A percentile compares a stretch with the other conserved stretches of the same genome.
These are phyloP conservation scores for Xanthoparmelia taractica DNA, from an alignment of 495 filamentous ascomycete genomes.

Conservation along the genomic window DNA sequence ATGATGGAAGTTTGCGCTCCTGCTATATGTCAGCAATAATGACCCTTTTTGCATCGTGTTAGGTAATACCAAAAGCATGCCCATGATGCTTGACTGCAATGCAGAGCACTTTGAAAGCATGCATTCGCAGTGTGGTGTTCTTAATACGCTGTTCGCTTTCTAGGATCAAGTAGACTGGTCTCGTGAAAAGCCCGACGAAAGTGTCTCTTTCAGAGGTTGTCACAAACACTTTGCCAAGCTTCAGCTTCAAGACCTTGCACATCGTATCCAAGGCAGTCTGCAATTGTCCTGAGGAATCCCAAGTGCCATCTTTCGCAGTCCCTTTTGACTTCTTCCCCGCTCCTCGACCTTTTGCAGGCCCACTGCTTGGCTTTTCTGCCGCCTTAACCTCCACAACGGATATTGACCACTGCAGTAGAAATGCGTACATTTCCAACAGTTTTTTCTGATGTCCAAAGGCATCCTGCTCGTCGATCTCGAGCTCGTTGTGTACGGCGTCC, in stretches of 20 bases:
- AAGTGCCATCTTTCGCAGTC: constrained; percentile 60
- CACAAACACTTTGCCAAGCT: constrained; percentile 82
- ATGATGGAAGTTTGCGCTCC: constrained; percentile 96
- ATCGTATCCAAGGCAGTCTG: constrained; percentile 84
- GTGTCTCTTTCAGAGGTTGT: constrained; percentile 96
- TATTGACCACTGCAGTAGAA: constrained; percentile 89
- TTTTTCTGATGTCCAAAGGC: constrained; percentile 76
- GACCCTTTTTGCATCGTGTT: background rate
- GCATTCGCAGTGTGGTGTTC: constrained; percentile 85
- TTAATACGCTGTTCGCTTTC: constrained; percentile 94
- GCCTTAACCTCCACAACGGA: constrained; percentile 89
- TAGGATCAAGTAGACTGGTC: constrained; percentile 87
- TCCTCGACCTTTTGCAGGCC: constrained; percentile 57
- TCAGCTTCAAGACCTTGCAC: constrained; percentile 92
- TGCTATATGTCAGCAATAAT: constrained; percentile 33
- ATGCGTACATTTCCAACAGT: constrained; percentile 88
- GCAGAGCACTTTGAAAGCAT: constrained; percentile 92
- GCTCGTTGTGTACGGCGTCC: constrained; percentile 74
- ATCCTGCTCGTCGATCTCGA: constrained; percentile 88
- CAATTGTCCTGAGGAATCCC: constrained; percentile 84
- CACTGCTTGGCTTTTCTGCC: constrained; percentile 69
- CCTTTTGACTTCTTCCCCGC: constrained; percentile 73
- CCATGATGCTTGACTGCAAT: constrained; percentile 98
- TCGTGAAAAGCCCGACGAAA: constrained; percentile 84
- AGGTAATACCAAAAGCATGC: constrained; percentile 78